phyloP scores from a whole-genome alignment of 129 eudicot genomes.

The Helianthus tuberosus region DNA sequence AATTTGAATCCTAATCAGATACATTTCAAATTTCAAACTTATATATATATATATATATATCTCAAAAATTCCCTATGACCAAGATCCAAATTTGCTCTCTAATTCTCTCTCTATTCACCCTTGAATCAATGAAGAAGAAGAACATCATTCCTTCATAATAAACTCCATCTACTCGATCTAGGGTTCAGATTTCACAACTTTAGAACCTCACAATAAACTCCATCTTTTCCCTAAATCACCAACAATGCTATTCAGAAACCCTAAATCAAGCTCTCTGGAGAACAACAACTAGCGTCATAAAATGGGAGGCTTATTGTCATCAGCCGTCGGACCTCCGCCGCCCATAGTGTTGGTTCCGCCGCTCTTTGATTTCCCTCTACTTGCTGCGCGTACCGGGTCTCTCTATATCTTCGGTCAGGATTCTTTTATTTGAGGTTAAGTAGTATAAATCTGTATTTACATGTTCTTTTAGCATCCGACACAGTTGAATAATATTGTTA shows the following conservation, averaged over 20 bases:
- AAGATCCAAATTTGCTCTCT: no score
- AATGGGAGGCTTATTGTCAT: slow-evolving; percentile 66
- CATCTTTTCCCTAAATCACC: not conserved
- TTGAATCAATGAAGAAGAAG: no score
- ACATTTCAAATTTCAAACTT: no score
- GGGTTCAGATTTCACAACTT: slow-evolving; percentile 34
- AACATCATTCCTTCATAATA: no score
- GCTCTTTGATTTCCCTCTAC: slow-evolving; percentile 96
- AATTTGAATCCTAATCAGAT: no score
- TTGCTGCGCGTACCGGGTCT: slow-evolving; percentile 91
- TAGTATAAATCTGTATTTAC: no score
- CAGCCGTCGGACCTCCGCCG: slow-evolving; percentile 61
- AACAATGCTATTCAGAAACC: slow-evolving; percentile 16
- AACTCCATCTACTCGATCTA: not conserved
- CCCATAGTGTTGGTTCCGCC: slow-evolving; percentile 98
- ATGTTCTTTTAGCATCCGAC: no score
- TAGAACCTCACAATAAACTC: slow-evolving; percentile 33
- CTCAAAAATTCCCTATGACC: no score
- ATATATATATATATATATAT: no score
- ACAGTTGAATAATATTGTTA: no score
- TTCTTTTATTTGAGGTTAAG: not conserved
- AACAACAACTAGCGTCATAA: slow-evolving; percentile 7
- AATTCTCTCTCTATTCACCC: no score
- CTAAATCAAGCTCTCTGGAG: not conserved
- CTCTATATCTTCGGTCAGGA: not conserved